Conservation (phyloP, 352 stramenopile genomes). For the Saprolegnia parasitica region DNA sequence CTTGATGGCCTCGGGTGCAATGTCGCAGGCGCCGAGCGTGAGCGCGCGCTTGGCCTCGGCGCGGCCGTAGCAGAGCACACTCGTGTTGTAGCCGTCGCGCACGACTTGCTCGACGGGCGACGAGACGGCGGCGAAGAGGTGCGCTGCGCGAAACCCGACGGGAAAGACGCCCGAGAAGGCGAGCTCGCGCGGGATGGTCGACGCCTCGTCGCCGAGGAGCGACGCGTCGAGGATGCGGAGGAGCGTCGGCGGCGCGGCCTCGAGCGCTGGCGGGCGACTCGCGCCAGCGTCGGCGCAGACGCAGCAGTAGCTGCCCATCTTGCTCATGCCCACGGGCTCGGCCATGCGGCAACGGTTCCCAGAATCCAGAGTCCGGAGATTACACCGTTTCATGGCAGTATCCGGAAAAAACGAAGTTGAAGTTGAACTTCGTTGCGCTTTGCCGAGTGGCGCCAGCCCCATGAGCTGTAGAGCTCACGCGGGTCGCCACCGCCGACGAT, state of each 20-base stretch:
- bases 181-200: conserved; percentile 9
- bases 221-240: background rate
- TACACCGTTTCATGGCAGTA: background rate
- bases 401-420: background rate
- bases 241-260: conserved; percentile 1
- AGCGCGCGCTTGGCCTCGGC: conserved; percentile 9
- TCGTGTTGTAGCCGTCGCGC: conserved; percentile 20
- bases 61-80: conserved; percentile 21
- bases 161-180: conserved; percentile 19
- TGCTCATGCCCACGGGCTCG: background rate
- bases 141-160: conserved; percentile 3
- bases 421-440: no score
- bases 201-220: background rate
- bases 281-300: conserved; percentile 9
- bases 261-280: background rate
- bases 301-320: conserved; percentile 28
- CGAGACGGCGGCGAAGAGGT: conserved; percentile 12
- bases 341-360: conserved; percentile 1
- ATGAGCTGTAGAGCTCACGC: no score
- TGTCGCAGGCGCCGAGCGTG: conserved; percentile 9
- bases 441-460: no score
- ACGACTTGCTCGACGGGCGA: conserved; percentile 21
- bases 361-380: background rate
- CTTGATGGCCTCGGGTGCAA: background rate
- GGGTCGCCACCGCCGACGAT: no score